phyloP scores from a whole-genome alignment of 257 asterid species.

The Asclepias syriaca region DNA sequence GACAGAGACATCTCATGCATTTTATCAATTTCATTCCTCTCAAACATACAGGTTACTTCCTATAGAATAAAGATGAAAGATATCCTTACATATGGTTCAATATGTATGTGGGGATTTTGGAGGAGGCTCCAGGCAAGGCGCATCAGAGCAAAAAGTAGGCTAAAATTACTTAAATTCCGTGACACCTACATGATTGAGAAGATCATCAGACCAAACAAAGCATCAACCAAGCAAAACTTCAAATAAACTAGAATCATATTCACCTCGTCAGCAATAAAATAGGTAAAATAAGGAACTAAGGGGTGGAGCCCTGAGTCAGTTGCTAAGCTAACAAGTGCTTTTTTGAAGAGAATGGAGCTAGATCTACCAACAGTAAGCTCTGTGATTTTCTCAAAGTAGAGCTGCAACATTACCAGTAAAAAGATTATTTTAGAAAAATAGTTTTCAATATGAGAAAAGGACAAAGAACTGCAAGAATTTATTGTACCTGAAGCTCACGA shows the following conservation, averaged over 20 bases:
- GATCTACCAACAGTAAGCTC: constrained; percentile 75
- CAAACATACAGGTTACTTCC: not conserved
- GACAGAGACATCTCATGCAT: not conserved
- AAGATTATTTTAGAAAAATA: constrained; percentile 6
- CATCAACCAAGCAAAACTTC: constrained; percentile 10
- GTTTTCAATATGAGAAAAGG: constrained; percentile 15
- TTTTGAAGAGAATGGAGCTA: constrained; percentile 67
- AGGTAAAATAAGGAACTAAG: constrained; percentile 90
- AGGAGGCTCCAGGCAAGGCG: constrained; percentile 95
- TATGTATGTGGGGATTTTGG: constrained; percentile 81
- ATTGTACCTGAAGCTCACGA: constrained; percentile 90
- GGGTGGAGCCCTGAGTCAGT: constrained; percentile 99
- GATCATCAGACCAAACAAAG: constrained; percentile 8
- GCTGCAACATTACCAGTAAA: constrained; percentile 49
- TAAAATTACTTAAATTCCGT: constrained; percentile 63
- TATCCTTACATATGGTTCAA: constrained; percentile 89
- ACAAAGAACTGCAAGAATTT: constrained; percentile 13
- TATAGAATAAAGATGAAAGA: not conserved
- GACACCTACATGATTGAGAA: constrained; percentile 60
- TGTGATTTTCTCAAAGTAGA: constrained; percentile 90
- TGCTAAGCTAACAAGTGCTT: constrained; percentile 85
- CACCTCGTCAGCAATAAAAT: constrained; percentile 94
- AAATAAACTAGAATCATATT: constrained; percentile 7
- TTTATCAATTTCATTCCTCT: not conserved
- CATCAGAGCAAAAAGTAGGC: constrained; percentile 87